These are phyloP conservation scores for Malus fusca DNA, from an alignment of 306 rosid genomes.

Conservation along the genomic window DNA sequence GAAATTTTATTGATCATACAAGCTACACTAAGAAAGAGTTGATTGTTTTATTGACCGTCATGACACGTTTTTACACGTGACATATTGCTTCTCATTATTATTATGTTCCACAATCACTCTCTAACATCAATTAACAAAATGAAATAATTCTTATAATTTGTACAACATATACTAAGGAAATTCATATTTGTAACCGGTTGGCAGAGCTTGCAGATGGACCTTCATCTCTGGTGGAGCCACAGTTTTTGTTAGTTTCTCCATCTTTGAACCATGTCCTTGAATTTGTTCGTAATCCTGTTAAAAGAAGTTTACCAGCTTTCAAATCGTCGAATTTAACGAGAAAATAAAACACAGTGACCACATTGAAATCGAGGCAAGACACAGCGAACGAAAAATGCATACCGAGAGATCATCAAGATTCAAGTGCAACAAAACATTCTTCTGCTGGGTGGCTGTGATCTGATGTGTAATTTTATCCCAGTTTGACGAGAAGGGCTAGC, in stretches of 20 bases:
- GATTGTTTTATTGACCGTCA: not conserved
- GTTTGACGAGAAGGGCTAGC: conserved; percentile 57
- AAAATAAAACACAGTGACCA: not conserved
- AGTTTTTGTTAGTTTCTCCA: not conserved
- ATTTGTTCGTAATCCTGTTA: not conserved
- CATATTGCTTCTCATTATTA: not conserved
- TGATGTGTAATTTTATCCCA: conserved; percentile 55
- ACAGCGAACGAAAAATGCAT: not conserved
- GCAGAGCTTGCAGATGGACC: not conserved
- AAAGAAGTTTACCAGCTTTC: not conserved
- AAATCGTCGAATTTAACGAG: not conserved
- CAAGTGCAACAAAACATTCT: conserved; percentile 55
- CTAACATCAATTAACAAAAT: not conserved
- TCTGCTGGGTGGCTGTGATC: conserved; percentile 46
- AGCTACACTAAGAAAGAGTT: not conserved
- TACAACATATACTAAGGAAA: not conserved
- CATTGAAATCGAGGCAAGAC: not conserved
- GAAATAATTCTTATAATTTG: not conserved
- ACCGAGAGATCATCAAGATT: conserved; percentile 24
- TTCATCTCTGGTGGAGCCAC: not conserved
- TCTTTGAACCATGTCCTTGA: conserved; percentile 4
- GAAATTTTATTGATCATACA: too few species aligned
- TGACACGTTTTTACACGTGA: not conserved
- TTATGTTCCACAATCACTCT: not conserved
- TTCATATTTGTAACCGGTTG: not conserved